phyloP scores from a whole-genome alignment of 2,329 filamentous ascomycete genomes.

The Scytalidium sp. region DNA sequence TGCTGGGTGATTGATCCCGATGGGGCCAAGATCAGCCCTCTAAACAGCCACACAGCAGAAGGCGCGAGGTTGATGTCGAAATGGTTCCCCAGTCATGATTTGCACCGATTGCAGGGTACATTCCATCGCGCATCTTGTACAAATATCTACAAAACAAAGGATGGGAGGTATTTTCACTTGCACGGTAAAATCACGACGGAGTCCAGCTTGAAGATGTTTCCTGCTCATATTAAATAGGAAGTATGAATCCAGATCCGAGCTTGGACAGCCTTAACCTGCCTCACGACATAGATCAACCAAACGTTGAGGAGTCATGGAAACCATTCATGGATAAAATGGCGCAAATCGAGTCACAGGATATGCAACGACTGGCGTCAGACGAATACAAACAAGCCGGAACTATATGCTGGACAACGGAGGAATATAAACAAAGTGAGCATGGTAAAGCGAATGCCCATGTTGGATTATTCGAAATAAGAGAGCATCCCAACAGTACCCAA shows the following conservation, averaged over 20 bases:
- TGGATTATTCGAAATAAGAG: constrained; percentile 35
- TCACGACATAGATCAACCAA: constrained; percentile 21
- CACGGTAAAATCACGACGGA: constrained; percentile 30
- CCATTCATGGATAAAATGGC: constrained; percentile 20
- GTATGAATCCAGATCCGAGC: constrained; percentile 42
- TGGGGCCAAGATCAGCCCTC: background rate
- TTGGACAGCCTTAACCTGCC: constrained; percentile 34
- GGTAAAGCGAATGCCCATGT: constrained; percentile 38
- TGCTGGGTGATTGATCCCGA: constrained; percentile 6
- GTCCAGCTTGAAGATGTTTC: no score
- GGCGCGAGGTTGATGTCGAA: constrained; percentile 4
- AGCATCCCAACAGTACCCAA: constrained; percentile 13
- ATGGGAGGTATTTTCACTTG: constrained; percentile 42
- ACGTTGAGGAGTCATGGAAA: constrained; percentile 27
- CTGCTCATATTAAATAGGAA: no score
- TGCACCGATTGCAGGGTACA: constrained; percentile 14
- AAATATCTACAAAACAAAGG: constrained; percentile 45
- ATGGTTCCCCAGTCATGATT: constrained; percentile 21
- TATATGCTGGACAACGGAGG: constrained; percentile 9
- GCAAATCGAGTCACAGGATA: constrained; percentile 5
- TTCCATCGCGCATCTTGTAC: constrained; percentile 32
- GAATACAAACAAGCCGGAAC: constrained; percentile 15
- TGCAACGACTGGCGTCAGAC: constrained; percentile 9
- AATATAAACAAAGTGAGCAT: constrained; percentile 32
- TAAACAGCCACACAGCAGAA: background rate